A percentile compares a stretch with the other conserved stretches of the same genome.
Evolutionary conservation across 345 rosid species (phyloP).

Genomic region (Camelina laxa): DNA sequence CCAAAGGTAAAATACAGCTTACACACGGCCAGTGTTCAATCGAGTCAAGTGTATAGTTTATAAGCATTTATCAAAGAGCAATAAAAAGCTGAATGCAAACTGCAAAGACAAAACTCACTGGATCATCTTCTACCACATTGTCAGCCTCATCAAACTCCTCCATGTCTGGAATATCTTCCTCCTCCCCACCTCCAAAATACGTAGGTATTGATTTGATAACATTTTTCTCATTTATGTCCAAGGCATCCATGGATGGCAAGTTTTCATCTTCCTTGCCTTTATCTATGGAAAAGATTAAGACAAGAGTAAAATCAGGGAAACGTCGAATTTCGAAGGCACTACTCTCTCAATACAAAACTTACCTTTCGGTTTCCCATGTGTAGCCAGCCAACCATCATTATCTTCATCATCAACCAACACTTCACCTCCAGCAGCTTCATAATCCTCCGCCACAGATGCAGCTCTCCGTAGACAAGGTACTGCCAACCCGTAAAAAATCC

Average conservation of each 20-base stretch:
- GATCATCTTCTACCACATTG: slow-evolving; percentile 73
- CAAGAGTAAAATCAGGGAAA: slow-evolving; percentile 14
- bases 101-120: slow-evolving; percentile 53
- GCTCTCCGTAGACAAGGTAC: slow-evolving; percentile 95
- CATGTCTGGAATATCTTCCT: slow-evolving; percentile 95
- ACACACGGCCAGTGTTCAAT: neutral
- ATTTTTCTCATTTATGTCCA: slow-evolving; percentile 62
- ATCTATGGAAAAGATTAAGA: slow-evolving; percentile 45
- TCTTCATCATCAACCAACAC: slow-evolving; percentile 93
- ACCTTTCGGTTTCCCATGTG: slow-evolving; percentile 99
- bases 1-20: slow-evolving; percentile 9
- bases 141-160: slow-evolving; percentile 82
- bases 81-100: slow-evolving; percentile 3
- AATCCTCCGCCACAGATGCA: slow-evolving; percentile 90
- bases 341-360: slow-evolving; percentile 5
- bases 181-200: slow-evolving; percentile 84
- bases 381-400: slow-evolving; percentile 96
- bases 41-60: slow-evolving; percentile 10
- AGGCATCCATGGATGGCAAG: slow-evolving; percentile 87
- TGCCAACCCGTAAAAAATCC: slow-evolving; percentile 29
- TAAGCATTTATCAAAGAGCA: neutral
- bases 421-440: slow-evolving; percentile 96
- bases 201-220: slow-evolving; percentile 71
- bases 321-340: neutral
- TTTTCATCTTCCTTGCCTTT: slow-evolving; percentile 75